phyloP scores from a whole-genome alignment of 129 eudicot genomes.

The Deinandra increscens region DNA sequence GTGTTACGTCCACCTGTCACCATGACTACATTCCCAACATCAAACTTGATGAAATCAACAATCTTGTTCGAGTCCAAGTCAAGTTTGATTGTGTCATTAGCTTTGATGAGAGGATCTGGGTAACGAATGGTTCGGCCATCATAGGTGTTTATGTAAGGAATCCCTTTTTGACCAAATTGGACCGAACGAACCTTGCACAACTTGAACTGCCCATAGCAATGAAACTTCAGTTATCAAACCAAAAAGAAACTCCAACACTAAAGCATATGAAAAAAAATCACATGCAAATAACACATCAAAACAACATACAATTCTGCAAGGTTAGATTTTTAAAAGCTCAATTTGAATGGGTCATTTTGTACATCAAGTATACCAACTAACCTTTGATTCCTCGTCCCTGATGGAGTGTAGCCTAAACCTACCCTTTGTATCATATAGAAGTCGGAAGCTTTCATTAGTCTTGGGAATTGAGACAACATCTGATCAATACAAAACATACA shows the following conservation, averaged over 20 bases:
- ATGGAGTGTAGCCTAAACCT: slow-evolving; percentile 52
- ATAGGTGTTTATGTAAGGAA: slow-evolving; percentile 62
- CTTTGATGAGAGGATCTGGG: slow-evolving; percentile 65
- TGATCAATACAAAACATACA: slow-evolving; percentile 1
- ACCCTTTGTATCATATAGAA: slow-evolving; percentile 55
- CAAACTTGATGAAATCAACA: slow-evolving; percentile 57
- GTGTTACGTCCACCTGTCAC: slow-evolving; percentile 68
- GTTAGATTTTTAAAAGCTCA: no score
- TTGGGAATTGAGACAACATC: slow-evolving; percentile 63
- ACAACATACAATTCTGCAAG: no score
- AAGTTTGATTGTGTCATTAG: slow-evolving; percentile 62
- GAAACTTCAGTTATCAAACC: background rate
- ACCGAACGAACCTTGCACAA: slow-evolving; percentile 63
- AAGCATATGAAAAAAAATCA: no score
- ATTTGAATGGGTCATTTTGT: background rate
- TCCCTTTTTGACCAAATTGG: slow-evolving; percentile 58
- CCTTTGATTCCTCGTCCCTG: slow-evolving; percentile 64
- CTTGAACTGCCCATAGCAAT: slow-evolving; percentile 41
- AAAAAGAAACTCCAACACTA: background rate
- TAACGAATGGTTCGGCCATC: slow-evolving; percentile 60
- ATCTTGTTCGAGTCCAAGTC: slow-evolving; percentile 52
- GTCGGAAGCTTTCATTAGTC: slow-evolving; percentile 54
- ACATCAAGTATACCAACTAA: background rate
- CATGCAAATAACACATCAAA: no score
- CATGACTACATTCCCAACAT: slow-evolving; percentile 67